Percentiles rank a stretch among this genome's conserved stretches.
These are phyloP conservation scores for Penicillium palitans DNA, from an alignment of 2,329 filamentous ascomycete genomes.

Conservation along the genomic window DNA sequence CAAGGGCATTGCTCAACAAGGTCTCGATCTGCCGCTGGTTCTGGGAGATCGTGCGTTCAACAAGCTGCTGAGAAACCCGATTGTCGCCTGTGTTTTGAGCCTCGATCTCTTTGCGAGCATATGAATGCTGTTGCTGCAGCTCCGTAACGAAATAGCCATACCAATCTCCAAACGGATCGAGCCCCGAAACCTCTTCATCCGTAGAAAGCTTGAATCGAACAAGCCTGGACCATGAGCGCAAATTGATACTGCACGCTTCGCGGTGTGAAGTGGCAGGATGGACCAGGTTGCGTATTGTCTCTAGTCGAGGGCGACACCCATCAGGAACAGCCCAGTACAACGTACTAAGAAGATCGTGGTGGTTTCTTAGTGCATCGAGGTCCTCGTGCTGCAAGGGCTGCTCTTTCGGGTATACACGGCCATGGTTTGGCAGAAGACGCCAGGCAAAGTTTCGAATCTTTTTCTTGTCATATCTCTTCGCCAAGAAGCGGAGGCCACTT, in stretches of 20 bases:
- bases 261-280: constrained; percentile 58
- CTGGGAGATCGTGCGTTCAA: constrained; percentile 54
- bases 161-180: constrained; percentile 56
- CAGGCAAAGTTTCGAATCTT: constrained; percentile 58
- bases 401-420: constrained; percentile 61
- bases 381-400: constrained; percentile 54
- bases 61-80: constrained; percentile 47
- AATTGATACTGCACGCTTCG: constrained; percentile 60
- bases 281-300: constrained; percentile 56
- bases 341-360: constrained; percentile 61
- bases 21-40: constrained; percentile 61
- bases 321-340: constrained; percentile 60
- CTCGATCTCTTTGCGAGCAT: constrained; percentile 60
- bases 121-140: constrained; percentile 55
- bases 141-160: constrained; percentile 54
- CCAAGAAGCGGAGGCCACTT: constrained; percentile 51
- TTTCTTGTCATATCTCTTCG: constrained; percentile 50
- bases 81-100: constrained; percentile 46
- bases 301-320: constrained; percentile 53
- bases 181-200: constrained; percentile 46
- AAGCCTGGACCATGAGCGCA: constrained; percentile 60
- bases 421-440: constrained; percentile 61
- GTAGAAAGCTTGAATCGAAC: constrained; percentile 58
- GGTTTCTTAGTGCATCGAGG: constrained; percentile 60
- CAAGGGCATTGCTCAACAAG: constrained; percentile 54